Evolutionary conservation across 1,284 basidiomycete genomes (phyloP).

Genomic region (Macrocystidia cucumis): DNA sequence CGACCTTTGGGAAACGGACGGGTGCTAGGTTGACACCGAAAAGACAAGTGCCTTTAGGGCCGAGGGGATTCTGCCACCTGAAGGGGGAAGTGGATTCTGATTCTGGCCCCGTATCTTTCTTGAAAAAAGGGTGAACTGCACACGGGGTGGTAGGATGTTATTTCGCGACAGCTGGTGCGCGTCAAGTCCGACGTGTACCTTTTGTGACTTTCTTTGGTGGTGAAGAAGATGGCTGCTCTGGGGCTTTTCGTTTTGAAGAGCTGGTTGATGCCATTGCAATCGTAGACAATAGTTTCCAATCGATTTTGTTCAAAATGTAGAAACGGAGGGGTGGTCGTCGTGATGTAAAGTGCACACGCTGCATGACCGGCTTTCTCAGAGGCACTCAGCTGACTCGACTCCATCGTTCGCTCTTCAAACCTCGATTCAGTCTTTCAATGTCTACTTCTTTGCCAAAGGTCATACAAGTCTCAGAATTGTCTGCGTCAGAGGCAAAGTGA

Average conservation of each 20-base stretch:
- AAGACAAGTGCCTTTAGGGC: slow-evolving; percentile 49
- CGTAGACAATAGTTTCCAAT: no score
- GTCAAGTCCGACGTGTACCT: no score
- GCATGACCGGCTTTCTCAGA: no score
- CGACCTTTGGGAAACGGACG: slow-evolving; percentile 44
- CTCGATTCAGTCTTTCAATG: no score
- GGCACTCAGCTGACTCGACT: no score
- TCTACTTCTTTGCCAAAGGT: slow-evolving; percentile 28
- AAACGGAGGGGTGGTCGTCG: no score
- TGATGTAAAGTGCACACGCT: no score
- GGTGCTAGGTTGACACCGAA: slow-evolving; percentile 54
- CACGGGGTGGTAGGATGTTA: no score
- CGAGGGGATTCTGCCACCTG: slow-evolving; percentile 52
- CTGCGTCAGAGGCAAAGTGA: slow-evolving; percentile 54
- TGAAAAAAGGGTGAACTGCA: slow-evolving; percentile 33
- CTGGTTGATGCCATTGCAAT: no score
- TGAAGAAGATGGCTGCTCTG: slow-evolving; percentile 6
- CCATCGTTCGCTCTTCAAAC: no score
- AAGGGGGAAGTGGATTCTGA: slow-evolving; percentile 26
- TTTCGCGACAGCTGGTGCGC: no score
- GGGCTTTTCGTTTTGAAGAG: slow-evolving; percentile 12
- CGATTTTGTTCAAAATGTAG: no score
- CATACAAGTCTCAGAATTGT: slow-evolving; percentile 38
- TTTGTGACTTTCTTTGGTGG: slow-evolving; percentile 12
- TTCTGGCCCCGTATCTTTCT: slow-evolving; percentile 13